These are phyloP conservation scores for Penicillium atrosanguineum DNA, from an alignment of 495 filamentous ascomycete genomes.

Conservation along the genomic window DNA sequence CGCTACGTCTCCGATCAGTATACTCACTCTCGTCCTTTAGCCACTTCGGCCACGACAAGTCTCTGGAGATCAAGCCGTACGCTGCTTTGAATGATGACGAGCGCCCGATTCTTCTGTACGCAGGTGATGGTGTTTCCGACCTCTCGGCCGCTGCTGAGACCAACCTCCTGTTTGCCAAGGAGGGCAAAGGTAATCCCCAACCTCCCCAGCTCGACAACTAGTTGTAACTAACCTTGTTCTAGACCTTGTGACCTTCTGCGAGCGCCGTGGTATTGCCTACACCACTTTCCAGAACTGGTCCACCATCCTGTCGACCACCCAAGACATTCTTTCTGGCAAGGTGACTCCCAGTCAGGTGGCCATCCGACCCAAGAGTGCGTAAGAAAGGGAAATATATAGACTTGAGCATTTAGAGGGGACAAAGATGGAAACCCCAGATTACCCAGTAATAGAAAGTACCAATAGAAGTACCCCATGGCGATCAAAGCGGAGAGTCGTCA, in stretches of 20 bases:
- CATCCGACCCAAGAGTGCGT: slow-evolving; percentile 15
- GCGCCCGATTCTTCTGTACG: slow-evolving; percentile 79
- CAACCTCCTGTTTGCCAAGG: slow-evolving; percentile 87
- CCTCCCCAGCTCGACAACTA: background rate
- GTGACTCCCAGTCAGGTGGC: slow-evolving; percentile 34
- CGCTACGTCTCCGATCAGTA: background rate
- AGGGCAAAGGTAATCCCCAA: slow-evolving; percentile 64
- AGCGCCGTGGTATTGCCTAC: slow-evolving; percentile 74
- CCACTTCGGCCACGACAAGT: slow-evolving; percentile 92
- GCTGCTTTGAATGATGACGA: slow-evolving; percentile 62
- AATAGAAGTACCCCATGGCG: slow-evolving; percentile 5
- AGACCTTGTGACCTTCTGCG: slow-evolving; percentile 84
- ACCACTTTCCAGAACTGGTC: slow-evolving; percentile 77
- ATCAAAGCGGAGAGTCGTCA: slow-evolving; percentile 11
- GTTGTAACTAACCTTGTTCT: slow-evolving; percentile 2
- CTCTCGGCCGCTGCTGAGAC: slow-evolving; percentile 85
- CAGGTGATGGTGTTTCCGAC: slow-evolving; percentile 88
- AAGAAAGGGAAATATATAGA: slow-evolving; percentile 12
- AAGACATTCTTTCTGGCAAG: slow-evolving; percentile 67
- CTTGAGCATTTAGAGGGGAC: background rate
- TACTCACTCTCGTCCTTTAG: slow-evolving; percentile 35
- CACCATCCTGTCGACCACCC: slow-evolving; percentile 68
- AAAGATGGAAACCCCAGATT: slow-evolving; percentile 2
- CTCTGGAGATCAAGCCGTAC: slow-evolving; percentile 80
- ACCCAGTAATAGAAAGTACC: slow-evolving; percentile 5